Evolutionary conservation across 257 asterid genomes (phyloP).

Genomic region (Primulina eburnea): DNA sequence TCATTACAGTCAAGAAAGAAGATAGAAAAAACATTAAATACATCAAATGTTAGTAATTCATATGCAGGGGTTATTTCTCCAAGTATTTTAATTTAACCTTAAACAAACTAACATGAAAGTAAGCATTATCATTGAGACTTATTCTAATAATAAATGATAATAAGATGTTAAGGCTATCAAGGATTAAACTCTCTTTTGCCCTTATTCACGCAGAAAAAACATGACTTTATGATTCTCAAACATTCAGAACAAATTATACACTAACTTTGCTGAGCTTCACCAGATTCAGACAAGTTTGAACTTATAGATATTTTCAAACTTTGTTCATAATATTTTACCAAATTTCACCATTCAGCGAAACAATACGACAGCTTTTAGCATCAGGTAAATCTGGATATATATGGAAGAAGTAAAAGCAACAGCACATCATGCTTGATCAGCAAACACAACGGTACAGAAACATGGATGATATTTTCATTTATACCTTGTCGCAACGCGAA

Average conservation of each 20-base stretch:
- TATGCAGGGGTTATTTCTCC: background rate
- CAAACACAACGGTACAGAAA: background rate
- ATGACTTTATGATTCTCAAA: background rate
- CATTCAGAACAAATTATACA: no score
- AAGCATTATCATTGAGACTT: background rate
- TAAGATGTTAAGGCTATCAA: background rate
- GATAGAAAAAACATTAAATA: background rate
- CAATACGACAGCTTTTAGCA: background rate
- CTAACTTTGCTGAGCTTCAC: background rate
- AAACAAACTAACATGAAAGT: background rate
- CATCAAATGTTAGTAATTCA: no score
- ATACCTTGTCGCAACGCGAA: background rate
- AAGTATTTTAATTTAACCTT: background rate
- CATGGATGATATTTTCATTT: background rate
- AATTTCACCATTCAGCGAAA: background rate
- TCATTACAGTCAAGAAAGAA: background rate
- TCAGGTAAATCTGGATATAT: background rate
- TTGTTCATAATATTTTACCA: no score
- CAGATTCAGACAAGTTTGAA: background rate
- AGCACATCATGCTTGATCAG: background rate
- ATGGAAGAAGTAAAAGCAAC: background rate
- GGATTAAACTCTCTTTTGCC: no score
- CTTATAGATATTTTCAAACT: background rate
- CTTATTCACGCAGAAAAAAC: no score
- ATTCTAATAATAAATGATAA: background rate